These are phyloP conservation scores for Russula abietina DNA, from an alignment of 768 basidiomycete species.

Conservation along the genomic window DNA sequence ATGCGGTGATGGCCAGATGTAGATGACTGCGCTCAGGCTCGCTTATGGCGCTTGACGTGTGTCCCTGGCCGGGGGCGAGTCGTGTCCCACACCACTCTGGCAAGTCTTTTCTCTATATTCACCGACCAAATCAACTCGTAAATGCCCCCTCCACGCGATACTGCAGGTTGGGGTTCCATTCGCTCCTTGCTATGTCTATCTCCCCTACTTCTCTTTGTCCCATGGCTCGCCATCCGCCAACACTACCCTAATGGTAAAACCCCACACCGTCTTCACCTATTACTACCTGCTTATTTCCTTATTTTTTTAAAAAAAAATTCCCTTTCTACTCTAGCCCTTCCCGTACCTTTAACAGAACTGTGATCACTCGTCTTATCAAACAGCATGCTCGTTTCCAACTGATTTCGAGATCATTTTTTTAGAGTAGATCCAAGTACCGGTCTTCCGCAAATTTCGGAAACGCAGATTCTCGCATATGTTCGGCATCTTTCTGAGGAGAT, in stretches of 20 bases:
- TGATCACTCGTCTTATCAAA: constrained; percentile 1
- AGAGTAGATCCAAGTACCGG: constrained; percentile 45
- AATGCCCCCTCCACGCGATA: not conserved
- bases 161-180: constrained; percentile 45
- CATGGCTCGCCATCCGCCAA: constrained; percentile 41
- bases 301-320: no score
- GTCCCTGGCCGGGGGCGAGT: no score
- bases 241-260: constrained; percentile 21
- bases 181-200: constrained; percentile 49
- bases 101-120: not conserved
- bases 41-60: no score
- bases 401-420: not conserved
- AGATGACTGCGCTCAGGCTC: no score
- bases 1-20: no score
- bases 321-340: constrained; percentile 18
- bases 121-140: not conserved
- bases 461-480: constrained; percentile 56
- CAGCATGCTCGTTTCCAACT: not conserved
- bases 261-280: not conserved
- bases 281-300: not conserved
- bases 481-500: constrained; percentile 76
- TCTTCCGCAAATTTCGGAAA: constrained; percentile 66
- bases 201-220: constrained; percentile 47
- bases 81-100: no score
- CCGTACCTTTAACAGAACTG: constrained; percentile 23